These are phyloP conservation scores for Kokia cookei DNA, from an alignment of 441 rosid species.

Conservation along the genomic window DNA sequence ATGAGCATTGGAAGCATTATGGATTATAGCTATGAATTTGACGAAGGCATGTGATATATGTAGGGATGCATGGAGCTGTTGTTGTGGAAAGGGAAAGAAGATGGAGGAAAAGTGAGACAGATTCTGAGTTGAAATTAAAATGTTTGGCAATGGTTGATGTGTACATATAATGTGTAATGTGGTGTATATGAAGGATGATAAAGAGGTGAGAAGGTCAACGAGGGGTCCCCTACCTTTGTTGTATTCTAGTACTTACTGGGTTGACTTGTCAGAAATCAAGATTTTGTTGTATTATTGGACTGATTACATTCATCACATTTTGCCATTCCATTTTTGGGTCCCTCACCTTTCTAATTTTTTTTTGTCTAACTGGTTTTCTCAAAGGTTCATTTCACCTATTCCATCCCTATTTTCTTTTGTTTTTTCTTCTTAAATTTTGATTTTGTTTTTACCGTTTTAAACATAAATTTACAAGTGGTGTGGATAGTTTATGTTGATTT, in stretches of 20 bases:
- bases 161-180: not conserved
- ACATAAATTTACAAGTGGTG: no score
- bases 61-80: not conserved
- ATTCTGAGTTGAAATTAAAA: slow-evolving; percentile 5
- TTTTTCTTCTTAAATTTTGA: no score
- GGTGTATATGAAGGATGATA: not conserved
- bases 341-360: not conserved
- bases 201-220: slow-evolving; percentile 29
- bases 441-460: not conserved
- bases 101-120: slow-evolving; percentile 3
- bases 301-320: not conserved
- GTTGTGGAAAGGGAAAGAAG: not conserved
- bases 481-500: no score
- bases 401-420: not conserved
- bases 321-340: not conserved
- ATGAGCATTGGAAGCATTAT: not conserved
- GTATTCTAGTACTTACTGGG: slow-evolving; percentile 1
- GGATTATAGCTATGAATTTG: not conserved
- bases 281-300: slow-evolving; percentile 26
- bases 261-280: slow-evolving; percentile 35
- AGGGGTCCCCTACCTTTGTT: slow-evolving; percentile 14
- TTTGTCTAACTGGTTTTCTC: not conserved
- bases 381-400: not conserved
- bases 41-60: not conserved
- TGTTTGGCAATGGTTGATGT: not conserved